Evolutionary conservation across 225 moss, liverwort and hornwort species (phyloP).

Genomic region (Polytrichum commune): DNA sequence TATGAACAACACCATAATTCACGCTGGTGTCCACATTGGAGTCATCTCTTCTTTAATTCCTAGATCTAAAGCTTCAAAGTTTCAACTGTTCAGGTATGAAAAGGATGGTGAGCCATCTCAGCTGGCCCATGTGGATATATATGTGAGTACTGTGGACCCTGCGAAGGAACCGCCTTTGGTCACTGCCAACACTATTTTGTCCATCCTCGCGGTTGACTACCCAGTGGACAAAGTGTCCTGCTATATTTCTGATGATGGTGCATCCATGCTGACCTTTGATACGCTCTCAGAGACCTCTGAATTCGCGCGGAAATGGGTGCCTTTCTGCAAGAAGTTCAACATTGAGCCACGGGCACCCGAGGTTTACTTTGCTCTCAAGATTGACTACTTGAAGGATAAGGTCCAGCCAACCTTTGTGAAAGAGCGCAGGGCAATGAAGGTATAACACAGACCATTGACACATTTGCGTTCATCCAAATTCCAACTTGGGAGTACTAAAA

Average conservation of each 20-base stretch:
- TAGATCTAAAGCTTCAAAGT: too few species aligned
- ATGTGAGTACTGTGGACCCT: constrained; percentile 85
- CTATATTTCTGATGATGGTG: constrained; percentile 85
- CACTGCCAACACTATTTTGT: constrained; percentile 77
- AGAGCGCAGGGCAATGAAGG: constrained; percentile 90
- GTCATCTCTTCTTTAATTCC: too few species aligned
- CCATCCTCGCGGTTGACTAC: constrained; percentile 82
- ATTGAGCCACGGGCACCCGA: constrained; percentile 89
- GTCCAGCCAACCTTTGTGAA: constrained; percentile 86
- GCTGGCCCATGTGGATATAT: constrained; percentile 59
- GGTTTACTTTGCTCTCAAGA: constrained; percentile 75
- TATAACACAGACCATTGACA: constrained; percentile 1
- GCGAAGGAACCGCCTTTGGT: constrained; percentile 84
- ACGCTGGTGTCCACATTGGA: too few species aligned
- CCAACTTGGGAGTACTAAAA: too few species aligned
- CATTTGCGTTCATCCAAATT: too few species aligned
- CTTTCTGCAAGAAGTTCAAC: constrained; percentile 77
- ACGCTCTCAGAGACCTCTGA: constrained; percentile 72
- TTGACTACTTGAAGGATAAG: constrained; percentile 82
- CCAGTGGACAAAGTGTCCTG: constrained; percentile 76
- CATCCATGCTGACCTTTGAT: constrained; percentile 87
- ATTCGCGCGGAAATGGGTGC: constrained; percentile 83
- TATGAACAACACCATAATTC: too few species aligned
- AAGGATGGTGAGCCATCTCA: constrained; percentile 69
- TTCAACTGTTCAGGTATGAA: constrained; percentile 43